Evolutionary conservation across 495 filamentous ascomycete genomes (phyloP).

Genomic region (Aspergillus biplanus): DNA sequence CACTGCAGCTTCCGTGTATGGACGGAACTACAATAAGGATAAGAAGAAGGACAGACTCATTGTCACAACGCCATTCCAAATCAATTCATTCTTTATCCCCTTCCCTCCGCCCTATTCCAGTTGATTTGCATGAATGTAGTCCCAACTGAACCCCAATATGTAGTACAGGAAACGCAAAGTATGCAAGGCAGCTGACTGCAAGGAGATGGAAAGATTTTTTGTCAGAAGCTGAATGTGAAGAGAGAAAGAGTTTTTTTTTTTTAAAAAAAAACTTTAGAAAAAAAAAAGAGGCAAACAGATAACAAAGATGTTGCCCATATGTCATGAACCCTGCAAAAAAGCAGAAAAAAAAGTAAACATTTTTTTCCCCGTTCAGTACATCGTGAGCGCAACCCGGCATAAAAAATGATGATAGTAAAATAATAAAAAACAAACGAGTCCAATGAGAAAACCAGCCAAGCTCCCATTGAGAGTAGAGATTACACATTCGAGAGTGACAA

Average conservation of each 20-base stretch:
- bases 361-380: constrained; percentile 33
- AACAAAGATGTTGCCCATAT: constrained; percentile 23
- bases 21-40: background rate
- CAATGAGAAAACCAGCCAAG: constrained; percentile 44
- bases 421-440: constrained; percentile 15
- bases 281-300: constrained; percentile 14
- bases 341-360: constrained; percentile 20
- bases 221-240: constrained; percentile 17
- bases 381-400: constrained; percentile 28
- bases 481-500: constrained; percentile 42
- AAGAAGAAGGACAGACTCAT: background rate
- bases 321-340: constrained; percentile 20
- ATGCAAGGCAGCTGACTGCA: constrained; percentile 26
- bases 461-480: constrained; percentile 52
- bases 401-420: constrained; percentile 20
- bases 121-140: constrained; percentile 30
- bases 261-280: constrained; percentile 16
- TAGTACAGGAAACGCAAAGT: constrained; percentile 35
- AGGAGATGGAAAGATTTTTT: constrained; percentile 26
- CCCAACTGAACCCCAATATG: constrained; percentile 34
- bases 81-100: constrained; percentile 30
- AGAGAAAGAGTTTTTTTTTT: constrained; percentile 9
- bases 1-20: too few species aligned
- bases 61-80: constrained; percentile 26
- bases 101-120: constrained; percentile 28